These are phyloP conservation scores for Chaetothyriales sp. DNA, from an alignment of 2,329 filamentous ascomycete genomes.

Conservation along the genomic window DNA sequence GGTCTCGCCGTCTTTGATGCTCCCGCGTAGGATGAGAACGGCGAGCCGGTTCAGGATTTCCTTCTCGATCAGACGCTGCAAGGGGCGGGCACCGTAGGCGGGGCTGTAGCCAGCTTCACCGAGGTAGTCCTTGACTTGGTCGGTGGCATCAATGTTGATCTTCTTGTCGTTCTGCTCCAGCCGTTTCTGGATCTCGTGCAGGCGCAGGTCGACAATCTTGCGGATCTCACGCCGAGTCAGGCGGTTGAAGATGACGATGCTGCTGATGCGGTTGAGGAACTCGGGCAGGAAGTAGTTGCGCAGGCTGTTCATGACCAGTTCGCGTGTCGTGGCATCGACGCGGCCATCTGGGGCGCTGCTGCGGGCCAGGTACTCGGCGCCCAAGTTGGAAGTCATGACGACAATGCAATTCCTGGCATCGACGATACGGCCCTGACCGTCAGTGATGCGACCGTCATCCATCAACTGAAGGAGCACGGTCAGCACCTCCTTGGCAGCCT, in stretches of 20 bases:
- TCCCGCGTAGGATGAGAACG: conserved; percentile 75
- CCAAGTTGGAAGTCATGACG: conserved; percentile 96
- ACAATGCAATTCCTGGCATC: conserved; percentile 98
- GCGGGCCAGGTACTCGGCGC: conserved; percentile 81
- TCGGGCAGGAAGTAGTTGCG: conserved; percentile 96
- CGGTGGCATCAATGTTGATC: conserved; percentile 65
- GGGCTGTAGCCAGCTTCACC: conserved; percentile 86
- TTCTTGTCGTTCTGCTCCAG: conserved; percentile 75
- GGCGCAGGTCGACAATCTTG: conserved; percentile 83
- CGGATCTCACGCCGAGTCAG: conserved; percentile 81
- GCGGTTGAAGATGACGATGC: conserved; percentile 95
- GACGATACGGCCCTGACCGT: conserved; percentile 87
- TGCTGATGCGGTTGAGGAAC: conserved; percentile 96
- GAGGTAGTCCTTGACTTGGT: conserved; percentile 84
- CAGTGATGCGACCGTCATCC: conserved; percentile 97
- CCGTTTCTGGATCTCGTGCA: conserved; percentile 80
- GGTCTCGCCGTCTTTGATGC: conserved; percentile 70
- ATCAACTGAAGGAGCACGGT: conserved; percentile 98
- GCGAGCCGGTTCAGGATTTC: conserved; percentile 91
- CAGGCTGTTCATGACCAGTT: conserved; percentile 80
- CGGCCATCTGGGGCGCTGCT: conserved; percentile 64
- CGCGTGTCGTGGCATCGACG: conserved; percentile 72
- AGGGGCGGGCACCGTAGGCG: conserved; percentile 80
- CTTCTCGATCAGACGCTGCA: conserved; percentile 85
- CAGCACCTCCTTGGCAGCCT: conserved; percentile 92